Evolutionary conservation across 208 protist species (phyloP).

Genomic region (Kentomonas sorsogonicus): DNA sequence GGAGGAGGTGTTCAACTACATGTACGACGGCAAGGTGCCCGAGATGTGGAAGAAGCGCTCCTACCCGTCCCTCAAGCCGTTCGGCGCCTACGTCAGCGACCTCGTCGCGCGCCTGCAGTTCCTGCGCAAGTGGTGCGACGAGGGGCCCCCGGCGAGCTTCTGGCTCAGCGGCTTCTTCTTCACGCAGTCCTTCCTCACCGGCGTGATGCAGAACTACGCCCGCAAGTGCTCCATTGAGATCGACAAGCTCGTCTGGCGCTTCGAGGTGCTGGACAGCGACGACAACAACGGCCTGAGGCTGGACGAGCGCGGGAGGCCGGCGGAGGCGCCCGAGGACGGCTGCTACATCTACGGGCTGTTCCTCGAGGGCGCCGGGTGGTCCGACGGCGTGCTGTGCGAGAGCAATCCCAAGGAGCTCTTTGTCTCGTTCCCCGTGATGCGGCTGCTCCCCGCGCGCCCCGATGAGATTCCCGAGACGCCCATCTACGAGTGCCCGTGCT

Average conservation of each 20-base stretch:
- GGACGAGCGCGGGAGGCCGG: background rate
- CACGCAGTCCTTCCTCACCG: slow-evolving; percentile 95
- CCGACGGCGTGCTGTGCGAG: slow-evolving; percentile 71
- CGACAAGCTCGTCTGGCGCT: slow-evolving; percentile 95
- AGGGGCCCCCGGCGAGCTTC: slow-evolving; percentile 84
- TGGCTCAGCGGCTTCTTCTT: slow-evolving; percentile 98
- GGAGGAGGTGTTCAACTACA: slow-evolving; percentile 92
- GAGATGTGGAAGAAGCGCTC: slow-evolving; percentile 84
- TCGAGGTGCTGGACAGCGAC: slow-evolving; percentile 73
- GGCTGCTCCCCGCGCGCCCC: slow-evolving; percentile 46
- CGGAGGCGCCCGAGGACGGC: slow-evolving; percentile 62
- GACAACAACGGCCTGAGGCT: slow-evolving; percentile 7
- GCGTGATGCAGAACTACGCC: slow-evolving; percentile 96
- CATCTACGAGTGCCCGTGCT: slow-evolving; percentile 92
- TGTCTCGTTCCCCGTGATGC: slow-evolving; percentile 79
- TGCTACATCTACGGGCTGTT: slow-evolving; percentile 90
- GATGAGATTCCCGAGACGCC: slow-evolving; percentile 44
- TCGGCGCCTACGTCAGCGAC: slow-evolving; percentile 95
- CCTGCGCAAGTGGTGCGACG: slow-evolving; percentile 78
- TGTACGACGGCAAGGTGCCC: slow-evolving; percentile 92
- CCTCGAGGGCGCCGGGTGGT: slow-evolving; percentile 87
- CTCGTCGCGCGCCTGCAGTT: slow-evolving; percentile 92
- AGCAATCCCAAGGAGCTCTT: slow-evolving; percentile 90
- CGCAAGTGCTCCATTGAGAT: slow-evolving; percentile 94
- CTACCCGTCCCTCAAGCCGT: slow-evolving; percentile 96